A percentile compares a stretch with the other conserved stretches of the same genome.
Evolutionary conservation across 192 early-diverging fungal genomes (phyloP).

Genomic region (Coemansia sp.): DNA sequence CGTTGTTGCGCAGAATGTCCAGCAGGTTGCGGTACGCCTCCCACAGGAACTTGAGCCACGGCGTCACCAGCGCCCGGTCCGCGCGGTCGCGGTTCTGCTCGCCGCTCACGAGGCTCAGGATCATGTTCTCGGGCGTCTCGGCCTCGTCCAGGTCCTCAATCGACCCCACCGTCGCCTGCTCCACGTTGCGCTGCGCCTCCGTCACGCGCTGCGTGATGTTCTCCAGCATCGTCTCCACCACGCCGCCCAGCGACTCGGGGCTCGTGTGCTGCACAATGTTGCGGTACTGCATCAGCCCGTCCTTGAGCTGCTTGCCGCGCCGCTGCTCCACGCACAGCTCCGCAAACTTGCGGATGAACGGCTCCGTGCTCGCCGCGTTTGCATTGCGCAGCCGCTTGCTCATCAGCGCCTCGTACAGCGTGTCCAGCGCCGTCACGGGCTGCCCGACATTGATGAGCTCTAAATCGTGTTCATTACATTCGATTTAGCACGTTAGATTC

Average conservation of each 20-base stretch:
- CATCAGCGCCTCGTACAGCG: constrained; percentile 90
- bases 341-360: constrained; percentile 91
- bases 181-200: constrained; percentile 89
- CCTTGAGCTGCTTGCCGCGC: constrained; percentile 90
- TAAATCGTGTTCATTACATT: constrained; percentile 65
- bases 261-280: constrained; percentile 97
- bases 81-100: constrained; percentile 95
- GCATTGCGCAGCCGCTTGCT: constrained; percentile 84
- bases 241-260: constrained; percentile 84
- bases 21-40: constrained; percentile 98
- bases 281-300: constrained; percentile 97
- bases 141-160: constrained; percentile 95
- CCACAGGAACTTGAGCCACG: constrained; percentile 99
- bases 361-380: constrained; percentile 79
- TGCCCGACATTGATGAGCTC: constrained; percentile 78
- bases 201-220: constrained; percentile 82
- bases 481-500: too few species aligned
- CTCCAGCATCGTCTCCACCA: constrained; percentile 86
- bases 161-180: constrained; percentile 76
- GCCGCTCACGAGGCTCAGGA: constrained; percentile 91
- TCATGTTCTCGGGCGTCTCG: constrained; percentile 96
- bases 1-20: constrained; percentile 97
- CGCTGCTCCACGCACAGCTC: constrained; percentile 86
- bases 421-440: constrained; percentile 75
- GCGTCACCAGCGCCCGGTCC: constrained; percentile 96